phyloP scores from a whole-genome alignment of 2,329 filamentous ascomycete genomes.

The Thielaviopsis musarum region DNA sequence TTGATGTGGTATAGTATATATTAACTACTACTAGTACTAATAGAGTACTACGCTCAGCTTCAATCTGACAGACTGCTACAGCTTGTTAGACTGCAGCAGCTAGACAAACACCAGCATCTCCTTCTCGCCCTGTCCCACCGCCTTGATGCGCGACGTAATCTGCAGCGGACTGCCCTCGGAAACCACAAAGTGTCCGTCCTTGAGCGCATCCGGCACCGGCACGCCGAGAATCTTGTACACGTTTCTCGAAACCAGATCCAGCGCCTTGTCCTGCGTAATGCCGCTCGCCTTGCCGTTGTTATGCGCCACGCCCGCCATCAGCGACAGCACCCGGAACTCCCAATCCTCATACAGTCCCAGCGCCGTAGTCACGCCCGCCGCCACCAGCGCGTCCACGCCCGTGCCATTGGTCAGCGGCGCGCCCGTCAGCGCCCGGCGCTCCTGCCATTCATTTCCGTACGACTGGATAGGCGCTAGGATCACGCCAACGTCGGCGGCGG shows the following conservation, averaged over 20 bases:
- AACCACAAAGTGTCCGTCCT: slow-evolving; percentile 37
- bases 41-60: too few relatives aligned
- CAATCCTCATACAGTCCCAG: slow-evolving; percentile 46
- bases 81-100: too few relatives aligned
- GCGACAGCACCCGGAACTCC: slow-evolving; percentile 40
- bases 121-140: slow-evolving; percentile 23
- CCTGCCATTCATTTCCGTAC: slow-evolving; percentile 39
- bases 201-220: slow-evolving; percentile 17
- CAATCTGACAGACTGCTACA: too few relatives aligned
- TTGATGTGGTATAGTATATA: slow-evolving; percentile 17
- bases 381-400: slow-evolving; percentile 37
- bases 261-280: slow-evolving; percentile 34
- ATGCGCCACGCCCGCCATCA: slow-evolving; percentile 42
- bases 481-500: slow-evolving; percentile 37
- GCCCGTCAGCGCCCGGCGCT: slow-evolving; percentile 43
- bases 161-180: slow-evolving; percentile 47
- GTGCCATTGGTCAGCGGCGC: slow-evolving; percentile 52
- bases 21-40: background rate
- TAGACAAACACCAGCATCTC: slow-evolving; percentile 9
- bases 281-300: slow-evolving; percentile 34
- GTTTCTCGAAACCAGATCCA: slow-evolving; percentile 40
- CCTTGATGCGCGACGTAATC: slow-evolving; percentile 38
- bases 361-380: slow-evolving; percentile 40
- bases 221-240: slow-evolving; percentile 41
- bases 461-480: slow-evolving; percentile 43